Conservation (phyloP, 176 grass and related monocot species). For the Triticum timopheevii region DNA sequence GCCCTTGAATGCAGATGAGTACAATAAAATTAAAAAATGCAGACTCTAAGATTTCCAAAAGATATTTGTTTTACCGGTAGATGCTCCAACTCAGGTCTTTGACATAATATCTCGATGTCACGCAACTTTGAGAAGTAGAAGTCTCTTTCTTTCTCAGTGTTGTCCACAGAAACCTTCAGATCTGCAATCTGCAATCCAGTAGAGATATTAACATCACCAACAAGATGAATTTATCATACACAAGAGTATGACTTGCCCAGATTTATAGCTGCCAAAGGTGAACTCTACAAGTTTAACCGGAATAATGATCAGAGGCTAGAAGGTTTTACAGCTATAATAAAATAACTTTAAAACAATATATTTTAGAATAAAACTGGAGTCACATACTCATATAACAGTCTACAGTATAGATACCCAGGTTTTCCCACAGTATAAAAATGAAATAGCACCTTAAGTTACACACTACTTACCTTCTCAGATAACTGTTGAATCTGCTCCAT, state of each 20-base stretch:
- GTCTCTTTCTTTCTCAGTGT: constrained; percentile 77
- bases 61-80: constrained; percentile 54
- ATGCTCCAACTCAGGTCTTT: constrained; percentile 83
- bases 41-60: neutral
- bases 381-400: neutral
- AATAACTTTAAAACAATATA: constrained; percentile 1
- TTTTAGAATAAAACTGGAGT: neutral
- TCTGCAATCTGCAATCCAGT: constrained; percentile 52
- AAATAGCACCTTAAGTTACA: neutral
- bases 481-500: constrained; percentile 56
- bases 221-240: neutral
- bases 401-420: neutral
- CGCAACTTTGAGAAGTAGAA: constrained; percentile 89
- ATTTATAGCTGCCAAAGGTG: neutral
- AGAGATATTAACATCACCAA: constrained; percentile 20
- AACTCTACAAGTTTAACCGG: neutral
- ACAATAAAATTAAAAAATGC: neutral
- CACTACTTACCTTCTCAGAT: constrained; percentile 53
- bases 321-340: neutral
- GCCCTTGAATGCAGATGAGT: neutral
- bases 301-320: neutral
- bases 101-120: constrained; percentile 82
- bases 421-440: constrained; percentile 4
- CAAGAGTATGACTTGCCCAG: neutral
- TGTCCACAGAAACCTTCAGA: constrained; percentile 59